phyloP scores from a whole-genome alignment of 768 basidiomycete genomes.

The Lactarius quietus region DNA sequence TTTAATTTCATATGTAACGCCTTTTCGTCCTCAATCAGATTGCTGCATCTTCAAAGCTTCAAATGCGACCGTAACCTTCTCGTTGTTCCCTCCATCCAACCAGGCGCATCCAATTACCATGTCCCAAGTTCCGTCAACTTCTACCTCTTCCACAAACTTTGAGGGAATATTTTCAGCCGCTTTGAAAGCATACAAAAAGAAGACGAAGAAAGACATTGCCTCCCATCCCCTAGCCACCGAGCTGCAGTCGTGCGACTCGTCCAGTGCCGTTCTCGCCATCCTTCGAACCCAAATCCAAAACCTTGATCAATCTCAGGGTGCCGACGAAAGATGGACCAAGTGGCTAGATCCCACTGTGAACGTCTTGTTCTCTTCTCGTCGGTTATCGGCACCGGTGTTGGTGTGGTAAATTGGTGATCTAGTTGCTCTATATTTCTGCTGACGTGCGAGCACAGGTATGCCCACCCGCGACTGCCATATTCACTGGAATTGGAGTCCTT shows the following conservation, averaged over 20 bases:
- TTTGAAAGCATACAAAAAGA: not conserved
- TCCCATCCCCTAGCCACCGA: not conserved
- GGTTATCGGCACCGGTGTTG: not conserved
- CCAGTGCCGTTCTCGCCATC: not conserved
- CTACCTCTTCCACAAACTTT: not conserved
- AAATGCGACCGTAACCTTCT: too few relatives aligned
- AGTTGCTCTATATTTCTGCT: not conserved
- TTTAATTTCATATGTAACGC: too few relatives aligned
- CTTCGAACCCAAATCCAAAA: not conserved
- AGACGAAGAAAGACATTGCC: not conserved
- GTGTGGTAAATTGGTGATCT: not conserved
- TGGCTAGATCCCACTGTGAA: not conserved
- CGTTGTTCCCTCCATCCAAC: too few relatives aligned
- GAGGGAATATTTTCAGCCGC: not conserved
- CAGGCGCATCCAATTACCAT: not conserved
- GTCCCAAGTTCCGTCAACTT: not conserved
- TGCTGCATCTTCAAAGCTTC: too few relatives aligned
- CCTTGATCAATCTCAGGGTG: not conserved
- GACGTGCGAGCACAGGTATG: not conserved
- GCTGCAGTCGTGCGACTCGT: not conserved
- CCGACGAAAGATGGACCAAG: not conserved
- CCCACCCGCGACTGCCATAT: not conserved
- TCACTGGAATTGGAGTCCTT: not conserved
- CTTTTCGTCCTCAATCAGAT: too few relatives aligned
- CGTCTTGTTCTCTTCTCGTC: not conserved